Percentiles rank a stretch among this genome's conserved stretches.
Conservation (phyloP, 2,329 filamentous ascomycete genomes). For the Aphanocladium album region DNA sequence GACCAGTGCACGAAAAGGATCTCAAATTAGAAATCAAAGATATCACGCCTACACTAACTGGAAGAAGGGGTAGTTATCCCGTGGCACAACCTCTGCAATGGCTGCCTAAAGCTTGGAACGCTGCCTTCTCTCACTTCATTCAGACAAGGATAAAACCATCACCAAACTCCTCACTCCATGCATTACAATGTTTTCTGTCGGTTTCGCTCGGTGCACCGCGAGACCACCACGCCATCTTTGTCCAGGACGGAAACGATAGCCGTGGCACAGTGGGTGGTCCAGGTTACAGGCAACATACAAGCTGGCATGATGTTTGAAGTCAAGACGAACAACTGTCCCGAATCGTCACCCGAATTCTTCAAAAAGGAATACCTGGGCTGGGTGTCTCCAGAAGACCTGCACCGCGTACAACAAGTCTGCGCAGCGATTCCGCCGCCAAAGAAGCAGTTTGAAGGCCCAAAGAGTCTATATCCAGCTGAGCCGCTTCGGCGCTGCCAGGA, state of each 20-base stretch:
- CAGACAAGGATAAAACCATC: not conserved
- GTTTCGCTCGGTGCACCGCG: slow-evolving; percentile 13
- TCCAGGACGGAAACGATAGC: slow-evolving; percentile 14
- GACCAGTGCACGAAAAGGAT: too few relatives aligned
- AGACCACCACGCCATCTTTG: slow-evolving; percentile 26
- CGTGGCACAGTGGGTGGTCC: slow-evolving; percentile 15
- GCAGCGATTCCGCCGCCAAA: slow-evolving; percentile 20
- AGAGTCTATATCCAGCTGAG: slow-evolving; percentile 21
- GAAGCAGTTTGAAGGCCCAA: slow-evolving; percentile 26
- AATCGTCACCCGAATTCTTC: slow-evolving; percentile 17
- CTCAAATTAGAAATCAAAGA: too few relatives aligned
- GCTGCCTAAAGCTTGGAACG: too few relatives aligned
- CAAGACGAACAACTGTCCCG: slow-evolving; percentile 16
- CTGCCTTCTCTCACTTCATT: not conserved
- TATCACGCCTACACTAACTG: too few relatives aligned
- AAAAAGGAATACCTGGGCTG: slow-evolving; percentile 16
- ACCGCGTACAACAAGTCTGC: slow-evolving; percentile 19
- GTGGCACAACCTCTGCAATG: too few relatives aligned
- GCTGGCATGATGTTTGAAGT: slow-evolving; percentile 24
- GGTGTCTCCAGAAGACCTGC: slow-evolving; percentile 18
- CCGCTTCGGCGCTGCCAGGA: slow-evolving; percentile 24
- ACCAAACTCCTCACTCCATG: not conserved
- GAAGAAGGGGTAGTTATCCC: too few relatives aligned
- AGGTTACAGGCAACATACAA: slow-evolving; percentile 28
- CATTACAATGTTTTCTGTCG: not conserved